Evolutionary conservation across 2,329 filamentous ascomycete species (phyloP), one percentile per base, ranked within the genome.

Genomic region (Botrytis hyacinthi): DNA sequence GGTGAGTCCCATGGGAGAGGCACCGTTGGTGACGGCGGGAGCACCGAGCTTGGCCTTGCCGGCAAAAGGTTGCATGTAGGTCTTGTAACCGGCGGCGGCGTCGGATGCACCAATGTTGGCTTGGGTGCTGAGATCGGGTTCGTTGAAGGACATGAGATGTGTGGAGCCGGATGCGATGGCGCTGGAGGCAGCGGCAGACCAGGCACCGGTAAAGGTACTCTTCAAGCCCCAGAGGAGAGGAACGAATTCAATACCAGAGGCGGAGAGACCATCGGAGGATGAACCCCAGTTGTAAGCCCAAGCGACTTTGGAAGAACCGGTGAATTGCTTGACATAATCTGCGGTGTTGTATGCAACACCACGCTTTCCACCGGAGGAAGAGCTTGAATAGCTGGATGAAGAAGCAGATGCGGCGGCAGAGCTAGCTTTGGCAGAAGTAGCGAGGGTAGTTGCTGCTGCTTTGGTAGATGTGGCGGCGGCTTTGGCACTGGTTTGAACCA

Each of bases 201-300:
- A 93, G 78, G 79, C 80, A 71, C 77, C 72, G 73, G 85, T 85
- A 81, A 87, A 71, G 12, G 29, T 44, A n/a, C 54, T 44, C 20
- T 77, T 77, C 72, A 85, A 81, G 71, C 87, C 86, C 90, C 88
- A 93, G 66, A 93, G 87, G 83, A 89, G 92, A 76, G 92, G 92
- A 71, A 92, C 86, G 83, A 85, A 94, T 79, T 86, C 84, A 78
- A 90, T 79, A 68, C 79, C 80, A 32, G 81, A 80, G 16, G 86
- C 83, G 26, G 63, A 71, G 57, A 83, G 83, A 74, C 83, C 81
- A 66, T 84, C 78, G 18, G 76, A 76, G 65, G 86, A 85, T 62
- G 37, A 35, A 18, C 83, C 89, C 91, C 91, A 93, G 87, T 92
- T 92, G 86, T 92, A 92, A 66, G 83, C 86, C 89, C 91, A 93